Conservation (phyloP, 1,139 yeast species). For the Taiozyma sp. region DNA sequence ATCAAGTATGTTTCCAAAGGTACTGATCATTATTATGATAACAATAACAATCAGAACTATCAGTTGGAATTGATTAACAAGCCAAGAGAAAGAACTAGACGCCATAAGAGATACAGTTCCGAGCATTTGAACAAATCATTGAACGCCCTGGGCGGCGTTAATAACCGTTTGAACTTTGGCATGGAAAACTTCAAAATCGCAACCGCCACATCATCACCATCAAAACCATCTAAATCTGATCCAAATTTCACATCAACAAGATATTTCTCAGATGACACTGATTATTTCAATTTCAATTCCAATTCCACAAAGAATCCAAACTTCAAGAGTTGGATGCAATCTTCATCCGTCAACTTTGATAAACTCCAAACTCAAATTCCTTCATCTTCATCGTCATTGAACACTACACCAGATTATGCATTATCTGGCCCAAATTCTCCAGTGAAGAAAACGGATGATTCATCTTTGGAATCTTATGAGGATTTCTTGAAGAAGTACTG, state of each 20-base stretch:
- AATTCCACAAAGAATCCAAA: slow-evolving; percentile 8
- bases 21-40: slow-evolving; percentile 18
- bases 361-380: background rate
- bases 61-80: slow-evolving; percentile 12
- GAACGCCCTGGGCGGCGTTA: background rate
- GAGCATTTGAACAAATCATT: background rate
- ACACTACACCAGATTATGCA: background rate
- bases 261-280: slow-evolving; percentile 23
- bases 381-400: slow-evolving; percentile 6
- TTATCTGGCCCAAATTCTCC: background rate
- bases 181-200: background rate
- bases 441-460: background rate
- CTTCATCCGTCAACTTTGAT: slow-evolving; percentile 2
- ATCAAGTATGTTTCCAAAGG: slow-evolving; percentile 19
- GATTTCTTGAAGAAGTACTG: slow-evolving; percentile 24
- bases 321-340: slow-evolving; percentile 6
- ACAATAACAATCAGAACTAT: slow-evolving; percentile 19
- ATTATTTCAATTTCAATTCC: slow-evolving; percentile 21
- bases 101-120: background rate
- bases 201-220: slow-evolving; percentile 1
- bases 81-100: slow-evolving; percentile 4
- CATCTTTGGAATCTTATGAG: slow-evolving; percentile 11
- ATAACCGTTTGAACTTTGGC: background rate
- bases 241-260: slow-evolving; percentile 8
- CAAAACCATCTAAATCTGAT: slow-evolving; percentile 2